A percentile compares a stretch with the other conserved stretches of the same genome.
These are phyloP conservation scores for Skeletonema potamos DNA, from an alignment of 108 stramenopile genomes.

Conservation along the genomic window DNA sequence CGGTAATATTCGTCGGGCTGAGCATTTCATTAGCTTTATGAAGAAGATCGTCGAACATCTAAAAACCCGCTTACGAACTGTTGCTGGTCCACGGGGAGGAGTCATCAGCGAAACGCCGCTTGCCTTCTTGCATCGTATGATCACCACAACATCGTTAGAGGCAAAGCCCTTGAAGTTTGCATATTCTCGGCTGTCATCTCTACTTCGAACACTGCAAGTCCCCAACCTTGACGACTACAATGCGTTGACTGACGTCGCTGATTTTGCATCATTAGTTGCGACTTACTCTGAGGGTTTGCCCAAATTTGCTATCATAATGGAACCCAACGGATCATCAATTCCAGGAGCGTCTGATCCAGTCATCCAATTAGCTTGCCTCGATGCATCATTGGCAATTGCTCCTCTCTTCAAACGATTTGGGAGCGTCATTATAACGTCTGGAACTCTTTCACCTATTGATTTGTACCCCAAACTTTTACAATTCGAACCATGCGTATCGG, in stretches of 20 bases:
- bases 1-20: constrained; percentile 97
- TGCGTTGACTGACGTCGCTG: constrained; percentile 93
- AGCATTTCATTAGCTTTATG: constrained; percentile 97
- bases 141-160: constrained; percentile 89
- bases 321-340: constrained; percentile 88
- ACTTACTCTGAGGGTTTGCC: constrained; percentile 95
- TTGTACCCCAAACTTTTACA: constrained; percentile 98
- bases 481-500: constrained; percentile 94
- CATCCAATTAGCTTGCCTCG: constrained; percentile 94
- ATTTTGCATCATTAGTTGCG: constrained; percentile 93
- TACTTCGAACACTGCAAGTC: constrained; percentile 88
- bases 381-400: constrained; percentile 96
- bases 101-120: constrained; percentile 91
- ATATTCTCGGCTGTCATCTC: constrained; percentile 89
- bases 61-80: constrained; percentile 67
- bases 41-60: constrained; percentile 92
- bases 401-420: constrained; percentile 97
- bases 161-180: constrained; percentile 95
- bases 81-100: constrained; percentile 86
- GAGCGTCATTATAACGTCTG: constrained; percentile 96
- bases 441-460: constrained; percentile 98
- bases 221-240: constrained; percentile 92
- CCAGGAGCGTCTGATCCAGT: constrained; percentile 83
- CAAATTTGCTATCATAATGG: constrained; percentile 95
- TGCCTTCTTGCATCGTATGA: constrained; percentile 93